Conservation (phyloP, 75 land plant genomes). For the Azolla pinnata region DNA sequence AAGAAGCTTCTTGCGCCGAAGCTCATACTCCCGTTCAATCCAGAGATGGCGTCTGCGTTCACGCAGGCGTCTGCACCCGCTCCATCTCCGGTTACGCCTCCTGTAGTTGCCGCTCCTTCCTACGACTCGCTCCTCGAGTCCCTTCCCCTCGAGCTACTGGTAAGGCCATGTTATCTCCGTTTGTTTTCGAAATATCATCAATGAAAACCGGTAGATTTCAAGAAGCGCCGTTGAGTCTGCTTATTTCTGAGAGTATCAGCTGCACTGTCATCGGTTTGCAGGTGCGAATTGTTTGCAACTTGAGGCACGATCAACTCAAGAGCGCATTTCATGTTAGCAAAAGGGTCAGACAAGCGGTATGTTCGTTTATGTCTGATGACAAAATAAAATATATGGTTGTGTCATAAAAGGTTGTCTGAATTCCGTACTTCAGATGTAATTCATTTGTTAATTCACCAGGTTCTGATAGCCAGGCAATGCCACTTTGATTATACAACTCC, state of each 20-base stretch:
- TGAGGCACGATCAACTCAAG: conserved; percentile 78
- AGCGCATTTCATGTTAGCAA: conserved; percentile 74
- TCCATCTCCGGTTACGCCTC: background rate
- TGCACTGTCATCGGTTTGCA: conserved; percentile 10
- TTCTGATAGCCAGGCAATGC: conserved; percentile 54
- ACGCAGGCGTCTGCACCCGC: background rate
- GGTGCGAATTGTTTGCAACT: conserved; percentile 75
- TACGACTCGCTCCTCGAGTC: conserved; percentile 60
- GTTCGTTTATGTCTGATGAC: too few species aligned
- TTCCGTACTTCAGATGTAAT: too few species aligned
- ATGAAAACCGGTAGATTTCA: too few species aligned
- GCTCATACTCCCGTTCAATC: conserved; percentile 34
- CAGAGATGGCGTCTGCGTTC: too few species aligned
- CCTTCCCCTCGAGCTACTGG: conserved; percentile 78
- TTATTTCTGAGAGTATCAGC: too few species aligned
- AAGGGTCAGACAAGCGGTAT: conserved; percentile 62
- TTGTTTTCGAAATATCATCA: too few species aligned
- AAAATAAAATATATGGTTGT: too few species aligned
- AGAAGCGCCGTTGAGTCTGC: too few species aligned
- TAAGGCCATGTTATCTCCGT: too few species aligned
- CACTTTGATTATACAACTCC: conserved; percentile 85
- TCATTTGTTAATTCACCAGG: too few species aligned
- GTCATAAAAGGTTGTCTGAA: too few species aligned
- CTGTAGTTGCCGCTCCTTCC: conserved; percentile 1
- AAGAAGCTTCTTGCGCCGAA: conserved; percentile 43